A percentile compares a stretch with the other conserved stretches of the same genome.
phyloP scores from a whole-genome alignment of 768 basidiomycete species.

The Termitomyces sp. region DNA sequence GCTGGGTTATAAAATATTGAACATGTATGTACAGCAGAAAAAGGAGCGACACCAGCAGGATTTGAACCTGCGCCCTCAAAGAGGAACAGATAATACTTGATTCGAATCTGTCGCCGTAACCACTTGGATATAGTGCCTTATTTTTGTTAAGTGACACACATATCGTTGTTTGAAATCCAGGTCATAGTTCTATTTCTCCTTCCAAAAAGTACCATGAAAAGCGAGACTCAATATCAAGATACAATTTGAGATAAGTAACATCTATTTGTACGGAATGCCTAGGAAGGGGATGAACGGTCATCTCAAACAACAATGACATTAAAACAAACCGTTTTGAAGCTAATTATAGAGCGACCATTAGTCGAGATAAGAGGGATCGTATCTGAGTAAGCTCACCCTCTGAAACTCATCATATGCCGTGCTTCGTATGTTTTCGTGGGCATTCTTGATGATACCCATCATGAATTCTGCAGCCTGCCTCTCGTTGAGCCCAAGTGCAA shows the following conservation, averaged over 20 bases:
- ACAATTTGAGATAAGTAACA: neutral
- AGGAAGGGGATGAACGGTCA: constrained; percentile 1
- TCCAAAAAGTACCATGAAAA: no score
- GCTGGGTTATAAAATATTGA: no score
- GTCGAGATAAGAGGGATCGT: neutral
- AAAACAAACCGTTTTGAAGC: constrained; percentile 37
- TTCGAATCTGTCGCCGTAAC: constrained; percentile 78
- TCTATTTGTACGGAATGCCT: constrained; percentile 47
- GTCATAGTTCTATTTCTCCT: no score
- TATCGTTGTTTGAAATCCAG: no score
- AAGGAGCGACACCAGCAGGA: neutral
- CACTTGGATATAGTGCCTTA: constrained; percentile 58
- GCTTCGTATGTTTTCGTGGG: constrained; percentile 91
- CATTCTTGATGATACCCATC: constrained; percentile 85
- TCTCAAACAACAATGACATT: neutral
- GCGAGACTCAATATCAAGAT: neutral
- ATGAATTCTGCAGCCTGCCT: constrained; percentile 93
- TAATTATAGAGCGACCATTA: constrained; percentile 11
- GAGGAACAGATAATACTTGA: neutral
- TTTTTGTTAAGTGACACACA: no score
- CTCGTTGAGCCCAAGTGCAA: constrained; percentile 78
- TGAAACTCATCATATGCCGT: constrained; percentile 97
- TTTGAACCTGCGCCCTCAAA: neutral
- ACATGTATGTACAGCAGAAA: no score
- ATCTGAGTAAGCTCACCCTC: constrained; percentile 47